phyloP scores from a whole-genome alignment of 129 eudicot species.

The Escallonia herrerae region DNA sequence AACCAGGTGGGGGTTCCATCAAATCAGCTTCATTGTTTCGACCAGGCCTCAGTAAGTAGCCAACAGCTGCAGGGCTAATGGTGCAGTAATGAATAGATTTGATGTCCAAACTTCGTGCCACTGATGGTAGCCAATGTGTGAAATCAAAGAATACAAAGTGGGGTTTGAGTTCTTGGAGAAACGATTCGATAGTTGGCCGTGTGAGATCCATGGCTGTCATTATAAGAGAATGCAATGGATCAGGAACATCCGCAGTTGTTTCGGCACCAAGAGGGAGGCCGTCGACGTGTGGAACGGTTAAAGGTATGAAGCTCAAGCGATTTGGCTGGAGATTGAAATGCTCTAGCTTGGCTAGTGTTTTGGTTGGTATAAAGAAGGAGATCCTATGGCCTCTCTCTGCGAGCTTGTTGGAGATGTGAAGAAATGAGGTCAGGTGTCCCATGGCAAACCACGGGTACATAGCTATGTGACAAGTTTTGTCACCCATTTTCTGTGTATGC shows the following conservation, averaged over 20 bases:
- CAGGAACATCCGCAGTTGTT: conserved; percentile 39
- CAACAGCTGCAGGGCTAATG: not conserved
- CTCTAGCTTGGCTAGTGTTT: conserved; percentile 30
- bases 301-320: conserved; percentile 32
- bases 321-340: conserved; percentile 43
- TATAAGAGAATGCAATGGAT: conserved; percentile 13
- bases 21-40: conserved; percentile 9
- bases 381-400: conserved; percentile 39
- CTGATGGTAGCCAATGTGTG: conserved; percentile 29
- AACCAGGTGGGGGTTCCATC: conserved; percentile 21
- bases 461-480: conserved; percentile 14
- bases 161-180: conserved; percentile 23
- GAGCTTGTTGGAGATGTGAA: conserved; percentile 45
- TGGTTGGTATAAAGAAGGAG: conserved; percentile 39
- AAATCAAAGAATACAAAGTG: conserved; percentile 27
- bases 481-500: not conserved
- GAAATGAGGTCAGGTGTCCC: conserved; percentile 52
- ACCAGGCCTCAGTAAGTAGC: conserved; percentile 3
- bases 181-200: conserved; percentile 8
- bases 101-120: conserved; percentile 17
- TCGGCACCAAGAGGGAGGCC: conserved; percentile 54
- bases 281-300: conserved; percentile 37
- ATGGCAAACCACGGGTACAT: conserved; percentile 60
- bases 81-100: conserved; percentile 11
- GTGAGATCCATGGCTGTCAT: conserved; percentile 37